phyloP scores from a whole-genome alignment of 2,329 filamentous ascomycete species.

The Colletotrichum truncatum region DNA sequence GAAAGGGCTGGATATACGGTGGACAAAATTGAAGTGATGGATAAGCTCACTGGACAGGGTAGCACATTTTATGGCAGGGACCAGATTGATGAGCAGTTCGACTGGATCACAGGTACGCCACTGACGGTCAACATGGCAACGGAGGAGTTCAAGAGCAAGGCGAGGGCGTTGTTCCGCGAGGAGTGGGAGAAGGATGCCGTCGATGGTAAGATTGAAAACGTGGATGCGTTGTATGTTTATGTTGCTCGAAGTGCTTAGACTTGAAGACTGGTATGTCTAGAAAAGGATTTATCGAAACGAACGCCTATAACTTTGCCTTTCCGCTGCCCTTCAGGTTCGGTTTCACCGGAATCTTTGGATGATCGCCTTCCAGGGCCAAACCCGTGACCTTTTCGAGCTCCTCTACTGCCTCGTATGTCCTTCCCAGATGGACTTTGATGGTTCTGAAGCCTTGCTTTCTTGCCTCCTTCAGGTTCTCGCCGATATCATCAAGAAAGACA shows the following conservation, averaged over 20 bases:
- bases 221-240: conserved; percentile 42
- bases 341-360: conserved; percentile 59
- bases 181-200: conserved; percentile 41
- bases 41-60: conserved; percentile 37
- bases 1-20: conserved; percentile 38
- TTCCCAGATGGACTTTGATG: conserved; percentile 84
- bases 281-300: conserved; percentile 16
- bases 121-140: conserved; percentile 31
- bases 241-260: conserved; percentile 33
- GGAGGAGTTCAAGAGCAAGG: conserved; percentile 35
- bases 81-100: conserved; percentile 40
- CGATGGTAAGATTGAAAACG: conserved; percentile 38
- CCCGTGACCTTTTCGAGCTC: conserved; percentile 82
- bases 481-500: conserved; percentile 93
- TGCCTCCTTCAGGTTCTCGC: conserved; percentile 87
- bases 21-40: conserved; percentile 36
- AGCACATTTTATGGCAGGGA: conserved; percentile 34
- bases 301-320: conserved; percentile 54
- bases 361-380: conserved; percentile 65
- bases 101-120: conserved; percentile 33
- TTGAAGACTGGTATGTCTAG: not conserved
- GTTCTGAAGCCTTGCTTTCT: conserved; percentile 80
- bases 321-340: conserved; percentile 43
- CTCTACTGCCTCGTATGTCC: conserved; percentile 81
- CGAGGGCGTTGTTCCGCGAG: conserved; percentile 38